These are phyloP conservation scores for Coffea canephora DNA, from an alignment of 257 asterid genomes.

Conservation along the genomic window DNA sequence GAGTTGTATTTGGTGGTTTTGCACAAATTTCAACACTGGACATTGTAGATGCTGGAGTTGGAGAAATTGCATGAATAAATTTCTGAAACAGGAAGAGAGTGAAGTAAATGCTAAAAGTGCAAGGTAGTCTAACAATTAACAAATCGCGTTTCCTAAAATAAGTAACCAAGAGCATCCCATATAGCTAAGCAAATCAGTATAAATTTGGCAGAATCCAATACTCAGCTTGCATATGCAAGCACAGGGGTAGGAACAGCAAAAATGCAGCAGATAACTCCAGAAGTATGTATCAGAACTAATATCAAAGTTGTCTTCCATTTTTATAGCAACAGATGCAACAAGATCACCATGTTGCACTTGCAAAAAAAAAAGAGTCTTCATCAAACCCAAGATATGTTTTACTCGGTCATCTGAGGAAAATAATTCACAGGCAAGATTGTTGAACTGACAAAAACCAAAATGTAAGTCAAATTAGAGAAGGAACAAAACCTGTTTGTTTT, in stretches of 20 bases:
- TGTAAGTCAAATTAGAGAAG: constrained; percentile 10
- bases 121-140: neutral
- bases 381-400: neutral
- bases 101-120: constrained; percentile 6
- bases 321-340: neutral
- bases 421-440: neutral
- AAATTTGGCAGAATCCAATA: neutral
- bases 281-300: neutral
- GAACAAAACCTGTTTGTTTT: constrained; percentile 74
- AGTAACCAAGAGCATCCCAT: neutral
- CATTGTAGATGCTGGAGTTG: constrained; percentile 89
- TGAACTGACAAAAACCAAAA: constrained; percentile 14
- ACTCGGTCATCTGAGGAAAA: neutral
- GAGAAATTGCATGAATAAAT: constrained; percentile 94
- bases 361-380: neutral
- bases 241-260: neutral
- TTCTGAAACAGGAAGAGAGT: constrained; percentile 51
- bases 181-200: neutral
- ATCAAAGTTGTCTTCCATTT: neutral
- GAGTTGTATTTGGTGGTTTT: constrained; percentile 74
- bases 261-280: too few species aligned
- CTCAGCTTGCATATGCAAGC: neutral
- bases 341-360: neutral
- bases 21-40: constrained; percentile 62
- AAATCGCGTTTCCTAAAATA: neutral